These are phyloP conservation scores for Aspergillus ochraceus DNA, from an alignment of 2,329 filamentous ascomycete species.

Conservation along the genomic window DNA sequence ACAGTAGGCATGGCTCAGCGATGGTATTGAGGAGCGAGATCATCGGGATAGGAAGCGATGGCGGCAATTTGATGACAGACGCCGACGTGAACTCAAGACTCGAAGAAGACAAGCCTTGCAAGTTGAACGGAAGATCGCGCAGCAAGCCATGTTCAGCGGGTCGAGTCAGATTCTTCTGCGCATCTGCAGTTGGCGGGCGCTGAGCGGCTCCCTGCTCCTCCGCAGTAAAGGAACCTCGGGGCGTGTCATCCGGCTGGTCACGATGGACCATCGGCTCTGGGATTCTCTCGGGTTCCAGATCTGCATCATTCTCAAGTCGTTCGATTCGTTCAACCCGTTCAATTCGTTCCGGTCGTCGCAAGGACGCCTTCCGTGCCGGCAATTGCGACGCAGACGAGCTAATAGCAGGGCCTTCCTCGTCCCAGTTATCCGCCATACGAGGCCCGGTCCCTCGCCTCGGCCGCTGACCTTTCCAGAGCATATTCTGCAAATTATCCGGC, in stretches of 20 bases:
- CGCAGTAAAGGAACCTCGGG: constrained; percentile 17
- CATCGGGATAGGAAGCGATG: constrained; percentile 77
- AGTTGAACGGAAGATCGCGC: constrained; percentile 83
- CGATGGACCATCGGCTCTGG: constrained; percentile 12
- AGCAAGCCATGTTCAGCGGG: constrained; percentile 67
- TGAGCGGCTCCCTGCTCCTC: constrained; percentile 18
- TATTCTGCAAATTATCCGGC: constrained; percentile 38
- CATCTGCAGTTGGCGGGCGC: constrained; percentile 16
- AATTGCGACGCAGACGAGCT: constrained; percentile 43
- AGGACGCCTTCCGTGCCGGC: constrained; percentile 29
- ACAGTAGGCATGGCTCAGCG: constrained; percentile 91
- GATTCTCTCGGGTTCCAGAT: constrained; percentile 20
- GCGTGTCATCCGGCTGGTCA: constrained; percentile 19
- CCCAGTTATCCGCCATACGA: constrained; percentile 26
- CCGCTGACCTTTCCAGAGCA: constrained; percentile 32
- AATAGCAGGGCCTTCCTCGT: constrained; percentile 40
- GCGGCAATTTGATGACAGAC: constrained; percentile 71
- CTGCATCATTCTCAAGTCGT: constrained; percentile 21
- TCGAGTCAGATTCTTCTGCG: constrained; percentile 52
- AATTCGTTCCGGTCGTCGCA: constrained; percentile 19
- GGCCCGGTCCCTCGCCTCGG: constrained; percentile 22
- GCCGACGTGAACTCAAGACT: constrained; percentile 74
- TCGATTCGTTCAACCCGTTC: constrained; percentile 17
- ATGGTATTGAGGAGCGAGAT: constrained; percentile 84
- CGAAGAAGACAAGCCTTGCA: constrained; percentile 87